Base-by-base conservation (phyloP, 768 basidiomycete genomes). In the Rhizopogon vesiculosus region DNA sequence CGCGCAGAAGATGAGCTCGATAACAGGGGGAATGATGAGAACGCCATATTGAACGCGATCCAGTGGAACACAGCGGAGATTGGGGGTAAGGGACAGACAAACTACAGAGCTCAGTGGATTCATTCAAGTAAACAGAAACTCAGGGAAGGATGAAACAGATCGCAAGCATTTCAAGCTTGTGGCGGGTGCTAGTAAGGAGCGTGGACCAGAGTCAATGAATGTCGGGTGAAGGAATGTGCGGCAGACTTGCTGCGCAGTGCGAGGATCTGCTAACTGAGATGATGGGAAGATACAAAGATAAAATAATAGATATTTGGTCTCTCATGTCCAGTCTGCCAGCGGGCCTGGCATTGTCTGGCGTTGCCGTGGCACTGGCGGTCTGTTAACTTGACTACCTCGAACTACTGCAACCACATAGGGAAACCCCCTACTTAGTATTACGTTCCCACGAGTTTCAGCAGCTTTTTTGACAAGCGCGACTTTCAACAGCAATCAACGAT, bases 61-160 rank as follows among this genome's bases (percentile, higher is more conserved):
- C 55, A 87, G 76, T 43, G 77, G 74, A 58, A 79, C 69, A 66
- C 89, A 92, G 57, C 89, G 89, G 59, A 92, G 80, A 59, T 83
- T 87, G 41, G 86, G 71, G 56, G 84, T 81, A 39, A 81, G 72
- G 31, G 90, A 91, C 58, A 91, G 74, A 70, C 89, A 92, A 63
- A 83, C 72, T 25, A 49, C 40, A 56, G 78, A 76, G 72, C 69
- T 75, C 78, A 78, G 79, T 69, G 72, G 74, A 57, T 42, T 61
- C 64, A 62, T 66, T 39, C 40, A 28, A 42, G 39, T 49, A 16
- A 28, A 46, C 55, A 28, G 25, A 13, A 22, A 25, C 29, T 43
- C 55, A 45, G 38, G 16, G 58, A 57, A 2, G 58, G 48, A 45
- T 25, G 54, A 63, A 54, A 42, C 55, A 49, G 50, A 67, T 60